Base-by-base conservation (phyloP, 495 filamentous ascomycete genomes). In the Podospora appendiculata region DNA sequence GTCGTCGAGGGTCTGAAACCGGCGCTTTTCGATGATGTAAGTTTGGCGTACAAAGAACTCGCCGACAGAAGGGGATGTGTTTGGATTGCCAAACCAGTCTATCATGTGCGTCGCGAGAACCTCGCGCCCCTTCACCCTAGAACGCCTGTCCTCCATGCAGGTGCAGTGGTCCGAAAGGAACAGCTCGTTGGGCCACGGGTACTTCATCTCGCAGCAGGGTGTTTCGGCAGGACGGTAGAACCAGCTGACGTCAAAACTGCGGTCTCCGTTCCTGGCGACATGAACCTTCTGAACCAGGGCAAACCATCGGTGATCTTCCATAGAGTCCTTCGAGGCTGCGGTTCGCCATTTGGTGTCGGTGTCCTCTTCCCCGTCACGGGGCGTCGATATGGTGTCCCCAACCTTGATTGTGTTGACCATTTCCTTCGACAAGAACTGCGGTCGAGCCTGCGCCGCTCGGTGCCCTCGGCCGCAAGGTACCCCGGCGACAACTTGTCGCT, bases 121-220 rank as follows among this genome's bases (percentile, higher is more conserved):
- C 35, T 85, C 76, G 1, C 70, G 57, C 13, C 67, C 67, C 6
- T 73, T 55, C n/a, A 85, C 70, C 33, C 72, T 63, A 48, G 48
- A 40, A 42, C 67, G 32, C 33, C 16, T 12, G 48, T 71, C 32
- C 59, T 70, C 72, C 12, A 66, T 64, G 53, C 88, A 90, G 12
- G 82, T 84, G 64, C 88, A 91, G 52, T 90, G 81, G 57, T 89
- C 80, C 0, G 84, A 87, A 8, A 91, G 67, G 60, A 91, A 91
- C 0, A 90, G 65, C 61, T 91, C 88, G 52, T 88, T 84, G 0
- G 64, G 51, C 58, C 76, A 81, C 2, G 84, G 85, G 58, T 90
- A 91, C 14, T 72, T 69, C 68, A 81, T 80, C 12, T 74, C 67
- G 3, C 72, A 72, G 48, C 87, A 83, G 0, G 77, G 79, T 4